A percentile compares a stretch with the other conserved stretches of the same genome.
Evolutionary conservation across 148 eudicot genomes (phyloP).

Genomic region (Vaccinium myrtillus): DNA sequence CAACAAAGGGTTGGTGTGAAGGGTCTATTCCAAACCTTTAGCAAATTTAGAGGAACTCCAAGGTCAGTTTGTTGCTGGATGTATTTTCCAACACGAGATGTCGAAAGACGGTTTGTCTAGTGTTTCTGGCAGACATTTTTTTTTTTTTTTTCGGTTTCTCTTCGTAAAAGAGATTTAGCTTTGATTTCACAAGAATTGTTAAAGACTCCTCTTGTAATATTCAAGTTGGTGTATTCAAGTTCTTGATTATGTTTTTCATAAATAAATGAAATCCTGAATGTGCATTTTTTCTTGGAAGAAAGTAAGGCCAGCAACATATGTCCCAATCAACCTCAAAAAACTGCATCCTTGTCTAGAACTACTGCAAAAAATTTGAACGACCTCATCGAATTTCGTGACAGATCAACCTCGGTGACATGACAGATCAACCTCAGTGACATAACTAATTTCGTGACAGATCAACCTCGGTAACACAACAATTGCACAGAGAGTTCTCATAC

Average conservation of each 20-base stretch:
- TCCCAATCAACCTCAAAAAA: neutral
- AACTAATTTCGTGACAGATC: too few species aligned
- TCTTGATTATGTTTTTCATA: neutral
- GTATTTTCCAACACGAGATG: neutral
- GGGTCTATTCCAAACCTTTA: neutral
- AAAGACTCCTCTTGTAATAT: neutral
- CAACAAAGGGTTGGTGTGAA: constrained; percentile 7
- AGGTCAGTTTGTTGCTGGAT: neutral
- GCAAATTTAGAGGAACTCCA: neutral
- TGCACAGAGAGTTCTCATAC: too few species aligned
- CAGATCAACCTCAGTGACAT: too few species aligned
- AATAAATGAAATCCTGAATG: neutral
- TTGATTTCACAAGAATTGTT: neutral
- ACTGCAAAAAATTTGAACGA: neutral
- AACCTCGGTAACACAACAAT: too few species aligned
- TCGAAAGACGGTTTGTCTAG: neutral
- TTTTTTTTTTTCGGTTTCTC: neutral
- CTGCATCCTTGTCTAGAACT: too few species aligned
- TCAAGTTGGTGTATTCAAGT: neutral
- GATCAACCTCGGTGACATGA: too few species aligned
- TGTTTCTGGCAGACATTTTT: neutral
- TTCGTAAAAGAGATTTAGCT: neutral
- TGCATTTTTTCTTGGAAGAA: neutral
- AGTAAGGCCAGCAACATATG: neutral
- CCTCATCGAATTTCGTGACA: neutral